Evolutionary conservation across 805 yeast species (phyloP), one percentile per base, ranked within the genome.

Genomic region (Torulaspora indica): DNA sequence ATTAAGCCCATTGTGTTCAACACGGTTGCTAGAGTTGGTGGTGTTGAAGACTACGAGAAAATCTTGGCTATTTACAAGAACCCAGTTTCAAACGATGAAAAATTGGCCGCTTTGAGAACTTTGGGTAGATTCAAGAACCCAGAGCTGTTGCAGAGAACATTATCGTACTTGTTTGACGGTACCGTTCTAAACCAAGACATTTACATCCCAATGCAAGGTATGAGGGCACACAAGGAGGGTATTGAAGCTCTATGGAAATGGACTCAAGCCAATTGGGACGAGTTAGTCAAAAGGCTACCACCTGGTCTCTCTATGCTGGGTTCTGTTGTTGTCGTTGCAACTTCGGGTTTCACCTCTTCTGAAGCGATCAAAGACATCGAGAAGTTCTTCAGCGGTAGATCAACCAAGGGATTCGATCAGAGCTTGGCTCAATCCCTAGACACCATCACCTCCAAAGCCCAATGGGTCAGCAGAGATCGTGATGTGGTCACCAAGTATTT

Each of bases 251-350:
- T 82, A 52, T 90, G 90, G 87, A 43, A 58, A 13, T 91, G 96
- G 95, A 59, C 79, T 54, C 73, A 75, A 56, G 57, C 47, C 10
- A 81, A 90, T 66, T 91, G 95, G 91, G 88, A 79, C 45, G 74
- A 70, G 35, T 60, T 91, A 48, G 67, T 68, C 55, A 74, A 78
- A 62, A 70, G 75, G 57, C 75, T 88, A 61, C 96, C 97, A 40
- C 87, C 95, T 12, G 83, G 87, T 9, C 74, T 83, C 51, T 74
- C 88, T 18, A 79, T 89, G 86, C 72, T 91, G 56, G 84, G 91
- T 15, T 72, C 82, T 14, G 81, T 93, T 46, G 84, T 91, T 31
- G 71, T 74, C 25, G 51, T 84, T 28, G 68, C 81, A 38, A 75
- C 85, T 31, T 67, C 79, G 18, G 79, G 83, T 1, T 82, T 79